Base-by-base conservation (phyloP, 2,329 filamentous ascomycete species). In the Volutella citrinella region DNA sequence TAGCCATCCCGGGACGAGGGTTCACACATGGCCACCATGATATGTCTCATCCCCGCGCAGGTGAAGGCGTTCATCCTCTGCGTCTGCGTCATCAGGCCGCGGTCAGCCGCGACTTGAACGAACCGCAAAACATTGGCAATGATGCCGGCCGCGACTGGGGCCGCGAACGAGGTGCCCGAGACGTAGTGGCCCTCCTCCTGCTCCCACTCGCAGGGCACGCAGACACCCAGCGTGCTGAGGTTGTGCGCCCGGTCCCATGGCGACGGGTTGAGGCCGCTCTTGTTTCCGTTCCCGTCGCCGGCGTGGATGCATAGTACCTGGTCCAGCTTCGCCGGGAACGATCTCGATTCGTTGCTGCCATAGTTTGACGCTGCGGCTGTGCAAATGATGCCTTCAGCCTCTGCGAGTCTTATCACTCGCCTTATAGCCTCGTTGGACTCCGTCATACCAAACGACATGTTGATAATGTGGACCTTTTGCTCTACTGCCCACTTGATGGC, bases 251-350 rank as follows among this genome's bases (percentile, higher is more conserved):
- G 13, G 5, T n/a, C 4, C 25, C 21, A 7, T 7, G 23, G 18
- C 6, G 2, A 10, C 10, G 36, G 32, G 22, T 39, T 28, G 4
- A 31, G 7, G 6, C 12, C 12, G 36, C 27, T 11, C 6, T 26
- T 19, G 23, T 32, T 39, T 4, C 36, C 36, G 27, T 31, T 14
- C 23, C 36, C 32, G 12, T 39, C 36, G 12, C n/a, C 22, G 21
- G 36, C 36, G 32, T 39, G 32, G 10, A 35, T 35, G 19, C 26
- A 30, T 10, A 39, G 21, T 7, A 39, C 36, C 10, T 10, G 20
- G 12, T 38, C 19, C 26, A 27, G n/a, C 12, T 10, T 17, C 5
- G 36, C 27, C 9, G 36, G 36, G 20, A 23, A 37, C 15, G 10
- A 10, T 13, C 29, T 27, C 16, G 18, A 4, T 5, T 9, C 6